phyloP scores from a whole-genome alignment of 73 alveolate genomes.

The Paramecium bursaria region DNA sequence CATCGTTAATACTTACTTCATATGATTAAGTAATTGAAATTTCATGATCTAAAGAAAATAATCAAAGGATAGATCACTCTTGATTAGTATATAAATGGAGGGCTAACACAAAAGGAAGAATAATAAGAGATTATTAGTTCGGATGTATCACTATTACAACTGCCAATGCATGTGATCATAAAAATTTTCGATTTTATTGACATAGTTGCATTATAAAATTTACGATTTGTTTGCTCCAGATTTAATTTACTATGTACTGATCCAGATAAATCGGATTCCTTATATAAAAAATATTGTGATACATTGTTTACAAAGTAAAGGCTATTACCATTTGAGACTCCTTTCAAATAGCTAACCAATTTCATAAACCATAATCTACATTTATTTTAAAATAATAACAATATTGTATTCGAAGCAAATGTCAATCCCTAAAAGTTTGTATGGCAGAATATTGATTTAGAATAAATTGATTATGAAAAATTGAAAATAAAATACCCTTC shows the following conservation, averaged over 20 bases:
- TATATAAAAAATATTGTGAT: slow-evolving; percentile 21
- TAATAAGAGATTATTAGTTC: neutral
- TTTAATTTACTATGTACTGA: neutral
- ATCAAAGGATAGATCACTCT: too few species aligned
- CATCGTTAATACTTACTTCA: too few species aligned
- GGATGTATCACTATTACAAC: slow-evolving; percentile 8
- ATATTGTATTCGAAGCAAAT: neutral
- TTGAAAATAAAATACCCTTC: neutral
- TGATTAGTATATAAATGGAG: too few species aligned
- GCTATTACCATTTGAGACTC: neutral
- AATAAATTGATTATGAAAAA: slow-evolving; percentile 17
- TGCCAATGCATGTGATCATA: neutral
- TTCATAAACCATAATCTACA: slow-evolving; percentile 24
- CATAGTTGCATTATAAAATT: neutral
- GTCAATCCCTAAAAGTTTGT: neutral
- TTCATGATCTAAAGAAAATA: too few species aligned
- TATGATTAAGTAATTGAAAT: too few species aligned
- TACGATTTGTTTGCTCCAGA: neutral
- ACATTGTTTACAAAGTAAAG: slow-evolving; percentile 5
- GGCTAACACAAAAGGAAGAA: too few species aligned
- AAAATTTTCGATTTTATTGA: neutral
- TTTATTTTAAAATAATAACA: neutral
- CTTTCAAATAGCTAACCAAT: slow-evolving; percentile 10
- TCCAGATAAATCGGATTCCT: slow-evolving; percentile 1
- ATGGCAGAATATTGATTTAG: neutral